phyloP scores from a whole-genome alignment of 495 filamentous ascomycete genomes.

The Lophium mytilinum region DNA sequence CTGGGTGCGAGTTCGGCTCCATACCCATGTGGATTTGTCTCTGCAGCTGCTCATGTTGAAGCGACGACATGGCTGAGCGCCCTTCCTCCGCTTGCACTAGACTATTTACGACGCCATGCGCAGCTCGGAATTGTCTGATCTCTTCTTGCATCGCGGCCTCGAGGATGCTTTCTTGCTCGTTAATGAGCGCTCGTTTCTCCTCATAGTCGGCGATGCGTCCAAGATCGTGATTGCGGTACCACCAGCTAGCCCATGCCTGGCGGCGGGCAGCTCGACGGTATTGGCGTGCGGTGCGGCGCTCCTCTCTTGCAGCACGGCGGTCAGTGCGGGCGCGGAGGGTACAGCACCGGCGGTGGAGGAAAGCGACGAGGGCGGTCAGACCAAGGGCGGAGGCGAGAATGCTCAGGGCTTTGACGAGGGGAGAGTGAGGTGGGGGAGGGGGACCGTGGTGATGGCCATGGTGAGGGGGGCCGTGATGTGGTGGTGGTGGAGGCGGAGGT shows the following conservation, averaged over 20 bases:
- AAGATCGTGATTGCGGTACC: slow-evolving; percentile 20
- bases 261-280: slow-evolving; percentile 31
- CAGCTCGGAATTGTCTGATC: slow-evolving; percentile 31
- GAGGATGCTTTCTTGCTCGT: slow-evolving; percentile 32
- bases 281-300: slow-evolving; percentile 28
- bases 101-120: slow-evolving; percentile 28
- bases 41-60: not conserved
- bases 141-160: slow-evolving; percentile 39
- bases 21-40: not conserved
- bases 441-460: slow-evolving; percentile 9
- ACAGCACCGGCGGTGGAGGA: slow-evolving; percentile 27
- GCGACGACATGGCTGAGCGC: not conserved
- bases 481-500: slow-evolving; percentile 1
- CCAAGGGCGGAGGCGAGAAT: slow-evolving; percentile 16
- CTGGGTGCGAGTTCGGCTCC: not conserved
- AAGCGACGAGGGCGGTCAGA: slow-evolving; percentile 18
- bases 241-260: slow-evolving; percentile 25
- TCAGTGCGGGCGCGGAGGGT: slow-evolving; percentile 27
- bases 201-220: slow-evolving; percentile 32
- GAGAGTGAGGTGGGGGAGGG: not conserved
- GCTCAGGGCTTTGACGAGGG: slow-evolving; percentile 7
- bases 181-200: slow-evolving; percentile 35
- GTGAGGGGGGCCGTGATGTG: slow-evolving; percentile 1
- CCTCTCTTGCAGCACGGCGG: slow-evolving; percentile 30
- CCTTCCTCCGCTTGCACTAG: slow-evolving; percentile 28